Base-by-base conservation (phyloP, 2,329 filamentous ascomycete species). In the Lachnellula suecica region DNA sequence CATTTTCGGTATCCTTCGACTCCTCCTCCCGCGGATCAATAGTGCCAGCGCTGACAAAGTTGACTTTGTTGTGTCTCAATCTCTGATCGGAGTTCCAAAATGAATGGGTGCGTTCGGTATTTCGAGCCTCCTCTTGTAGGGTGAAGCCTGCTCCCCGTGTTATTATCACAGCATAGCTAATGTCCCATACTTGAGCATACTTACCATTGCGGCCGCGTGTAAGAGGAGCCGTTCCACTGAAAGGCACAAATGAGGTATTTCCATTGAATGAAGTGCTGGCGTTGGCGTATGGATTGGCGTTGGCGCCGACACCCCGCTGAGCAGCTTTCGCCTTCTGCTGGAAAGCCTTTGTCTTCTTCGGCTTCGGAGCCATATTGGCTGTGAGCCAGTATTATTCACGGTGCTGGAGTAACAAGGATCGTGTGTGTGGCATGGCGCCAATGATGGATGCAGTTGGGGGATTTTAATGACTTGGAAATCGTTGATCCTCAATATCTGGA, bases 11-110 rank as follows among this genome's bases (percentile, higher is more conserved):
- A 20, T 62, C 57, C 17, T 61, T 54, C 17, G 53, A 44, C n/a
- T 57, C 27, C 20, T 44, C 41, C 47, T 52, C 49, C 44, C 56
- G 47, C 35, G 72, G 68, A 31, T 74, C 66, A 48, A 76, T 66
- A 37, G 68, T 70, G 20, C 81, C 82, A 29, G 81, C 83, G 63
- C 81, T 84, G 54, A 88, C 76, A 63, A 88, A 88, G 2, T 70
- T 66, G 46, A 88, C 75, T 22, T 72, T 71, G 49, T 77, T 73
- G 60, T 85, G 70, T 53, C 84, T 75, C 45, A 87, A 71, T 57
- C 75, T 76, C 45, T 71, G 68, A 54, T 74, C 73, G 3, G 73
- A 66, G 50, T 74, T 72, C 67, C 75, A 78, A 42, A 71, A 66
- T 25, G 70, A 71, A 37, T 71, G 70, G 59, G 79, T 75, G 17